phyloP scores from a whole-genome alignment of 176 grass and related monocot species.

The Oryza coarctata region DNA sequence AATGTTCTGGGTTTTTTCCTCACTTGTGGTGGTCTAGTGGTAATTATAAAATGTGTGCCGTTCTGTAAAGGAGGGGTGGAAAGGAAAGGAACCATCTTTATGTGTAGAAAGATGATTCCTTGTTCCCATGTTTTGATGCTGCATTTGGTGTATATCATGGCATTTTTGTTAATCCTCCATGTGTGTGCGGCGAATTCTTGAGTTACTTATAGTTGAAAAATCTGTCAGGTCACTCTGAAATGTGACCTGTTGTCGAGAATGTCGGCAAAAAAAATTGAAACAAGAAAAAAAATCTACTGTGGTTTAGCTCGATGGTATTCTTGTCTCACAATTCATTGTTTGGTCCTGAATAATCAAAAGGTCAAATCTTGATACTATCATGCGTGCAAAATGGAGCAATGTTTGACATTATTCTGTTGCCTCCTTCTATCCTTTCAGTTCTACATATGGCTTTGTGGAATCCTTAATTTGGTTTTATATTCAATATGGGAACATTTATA shows the following conservation, averaged over 20 bases:
- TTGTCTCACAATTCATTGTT: neutral
- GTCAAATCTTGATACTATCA: neutral
- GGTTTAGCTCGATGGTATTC: neutral
- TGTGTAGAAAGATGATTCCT: slow-evolving; percentile 44
- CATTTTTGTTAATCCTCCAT: slow-evolving; percentile 20
- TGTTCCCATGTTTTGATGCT: slow-evolving; percentile 52
- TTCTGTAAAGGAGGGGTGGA: slow-evolving; percentile 46
- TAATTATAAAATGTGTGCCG: slow-evolving; percentile 53
- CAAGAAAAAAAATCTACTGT: neutral
- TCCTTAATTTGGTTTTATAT: neutral
- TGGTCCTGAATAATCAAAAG: neutral
- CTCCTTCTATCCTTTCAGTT: neutral
- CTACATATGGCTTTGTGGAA: neutral
- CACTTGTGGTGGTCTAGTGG: slow-evolving; percentile 33
- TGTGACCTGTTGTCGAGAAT: slow-evolving; percentile 2
- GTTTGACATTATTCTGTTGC: neutral
- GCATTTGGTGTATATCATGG: slow-evolving; percentile 40
- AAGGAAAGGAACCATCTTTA: slow-evolving; percentile 43
- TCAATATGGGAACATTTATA: neutral
- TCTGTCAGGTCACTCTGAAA: neutral
- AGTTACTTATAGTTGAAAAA: neutral
- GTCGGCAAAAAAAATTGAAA: neutral
- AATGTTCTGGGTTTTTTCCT: slow-evolving; percentile 26
- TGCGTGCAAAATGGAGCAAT: neutral
- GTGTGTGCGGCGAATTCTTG: slow-evolving; percentile 3